Conservation (phyloP, 2,329 filamentous ascomycete genomes). For the Scedosporium aurantiacum region DNA sequence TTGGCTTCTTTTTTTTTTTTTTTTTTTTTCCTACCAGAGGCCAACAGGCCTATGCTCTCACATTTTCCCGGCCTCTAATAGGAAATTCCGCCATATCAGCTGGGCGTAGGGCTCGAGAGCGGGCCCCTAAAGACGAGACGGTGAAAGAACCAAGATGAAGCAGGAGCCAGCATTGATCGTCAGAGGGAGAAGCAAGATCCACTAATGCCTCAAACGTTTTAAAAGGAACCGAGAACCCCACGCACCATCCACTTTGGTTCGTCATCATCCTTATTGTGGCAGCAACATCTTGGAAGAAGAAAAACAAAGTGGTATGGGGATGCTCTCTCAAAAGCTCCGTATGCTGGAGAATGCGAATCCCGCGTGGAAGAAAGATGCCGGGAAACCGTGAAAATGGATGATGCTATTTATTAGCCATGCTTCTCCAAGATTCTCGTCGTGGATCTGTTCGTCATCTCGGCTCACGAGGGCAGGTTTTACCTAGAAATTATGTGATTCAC, state of each 20-base stretch:
- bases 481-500: neutral
- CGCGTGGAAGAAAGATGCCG: neutral
- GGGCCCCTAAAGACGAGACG: constrained; percentile 1
- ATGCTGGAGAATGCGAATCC: neutral
- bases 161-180: neutral
- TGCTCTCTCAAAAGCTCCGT: neutral
- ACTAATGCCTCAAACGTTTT: neutral
- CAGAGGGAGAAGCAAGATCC: neutral
- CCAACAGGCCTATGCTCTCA: too few relatives aligned
- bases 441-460: neutral
- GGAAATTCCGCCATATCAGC: neutral
- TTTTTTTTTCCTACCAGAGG: neutral
- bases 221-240: neutral
- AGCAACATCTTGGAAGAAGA: neutral
- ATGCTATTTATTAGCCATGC: neutral
- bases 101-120: neutral
- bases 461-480: neutral
- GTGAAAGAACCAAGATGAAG: neutral
- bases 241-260: neutral
- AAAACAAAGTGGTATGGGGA: neutral
- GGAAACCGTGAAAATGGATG: neutral
- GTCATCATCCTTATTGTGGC: neutral
- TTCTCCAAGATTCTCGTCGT: too few relatives aligned
- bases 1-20: neutral
- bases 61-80: neutral